Evolutionary conservation across 2,329 filamentous ascomycete species (phyloP).

Genomic region (Atkinsonella hypoxylon): DNA sequence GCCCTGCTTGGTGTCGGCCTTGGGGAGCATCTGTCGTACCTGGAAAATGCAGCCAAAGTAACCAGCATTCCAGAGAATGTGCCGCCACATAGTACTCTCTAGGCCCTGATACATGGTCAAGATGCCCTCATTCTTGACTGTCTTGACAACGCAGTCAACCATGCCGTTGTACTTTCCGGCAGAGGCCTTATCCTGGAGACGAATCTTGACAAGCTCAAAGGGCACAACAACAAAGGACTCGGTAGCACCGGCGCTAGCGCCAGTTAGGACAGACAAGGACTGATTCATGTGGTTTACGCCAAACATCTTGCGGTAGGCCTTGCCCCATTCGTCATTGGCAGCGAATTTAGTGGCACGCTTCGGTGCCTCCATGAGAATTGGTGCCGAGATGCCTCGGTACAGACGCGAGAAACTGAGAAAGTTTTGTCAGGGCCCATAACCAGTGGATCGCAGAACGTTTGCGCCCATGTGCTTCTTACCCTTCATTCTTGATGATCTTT

Average conservation of each 20-base stretch:
- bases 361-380: conserved; percentile 90
- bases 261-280: conserved; percentile 80
- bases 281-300: conserved; percentile 82
- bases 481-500: conserved; percentile 94
- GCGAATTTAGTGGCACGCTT: conserved; percentile 98
- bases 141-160: conserved; percentile 71
- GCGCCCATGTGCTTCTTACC: conserved; percentile 41
- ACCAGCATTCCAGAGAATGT: conserved; percentile 79
- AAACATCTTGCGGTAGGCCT: conserved; percentile 82
- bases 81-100: conserved; percentile 93
- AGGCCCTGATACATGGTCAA: conserved; percentile 93
- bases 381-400: conserved; percentile 90
- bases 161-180: conserved; percentile 79
- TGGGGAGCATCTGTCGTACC: conserved; percentile 72
- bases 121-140: conserved; percentile 68
- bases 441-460: background rate
- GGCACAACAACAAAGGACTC: conserved; percentile 96
- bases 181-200: conserved; percentile 88
- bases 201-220: conserved; percentile 97
- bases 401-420: conserved; percentile 62
- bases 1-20: conserved; percentile 64
- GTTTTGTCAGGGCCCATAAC: background rate
- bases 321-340: conserved; percentile 96
- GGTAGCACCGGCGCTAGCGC: conserved; percentile 87
- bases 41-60: conserved; percentile 99